Evolutionary conservation across 495 filamentous ascomycete species (phyloP), one percentile per base, ranked within the genome.

Genomic region (Hypoxylon lenormandii): DNA sequence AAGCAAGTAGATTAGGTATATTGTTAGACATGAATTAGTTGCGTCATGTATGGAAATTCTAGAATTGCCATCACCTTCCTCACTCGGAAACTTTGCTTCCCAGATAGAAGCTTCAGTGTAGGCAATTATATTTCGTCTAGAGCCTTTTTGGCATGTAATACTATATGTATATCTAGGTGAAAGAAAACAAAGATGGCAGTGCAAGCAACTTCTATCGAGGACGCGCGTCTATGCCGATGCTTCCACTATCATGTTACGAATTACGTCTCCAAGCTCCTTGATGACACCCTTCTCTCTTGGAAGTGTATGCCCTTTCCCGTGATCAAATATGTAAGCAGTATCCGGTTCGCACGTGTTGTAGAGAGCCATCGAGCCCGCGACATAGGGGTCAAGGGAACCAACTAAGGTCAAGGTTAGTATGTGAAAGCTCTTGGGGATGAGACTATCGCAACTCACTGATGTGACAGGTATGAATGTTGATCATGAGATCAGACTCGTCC

Each of bases 271-370:
- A 4, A 86, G 74, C 58, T 85, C 83, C 52, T 79, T 78, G n/a
- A 85, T 77, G 1, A 80, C 82, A 37, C 80, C 73, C 54, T 80
- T 80, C 42, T 82, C 82, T 56, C 86, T 78, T 0, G 85, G 85
- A 11, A 87, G 74, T 2, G 81, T 82, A 75, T 87, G 85, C 0
- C 86, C 86, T 51, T 84, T 84, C 4, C 82, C 86, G 58, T 87
- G 85, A 54, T 88, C 86, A 55, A 88, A 88, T 3, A 88, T 75
- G 61, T 83, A 80, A 0, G 86, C 84, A 0, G 70, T 83, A 37
- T 87, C 85, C 0, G 81, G 80, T 36, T 88, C 83, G 66, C 86
- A 89, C 5, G 86, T 74, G 51, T 87, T 87, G 74, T 85, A 88
- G 5, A 89, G 80, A 19, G 84, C 83, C 76, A 88, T 76, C 4